phyloP scores from a whole-genome alignment of 768 basidiomycete species.

The Lanmaoa rubissima region DNA sequence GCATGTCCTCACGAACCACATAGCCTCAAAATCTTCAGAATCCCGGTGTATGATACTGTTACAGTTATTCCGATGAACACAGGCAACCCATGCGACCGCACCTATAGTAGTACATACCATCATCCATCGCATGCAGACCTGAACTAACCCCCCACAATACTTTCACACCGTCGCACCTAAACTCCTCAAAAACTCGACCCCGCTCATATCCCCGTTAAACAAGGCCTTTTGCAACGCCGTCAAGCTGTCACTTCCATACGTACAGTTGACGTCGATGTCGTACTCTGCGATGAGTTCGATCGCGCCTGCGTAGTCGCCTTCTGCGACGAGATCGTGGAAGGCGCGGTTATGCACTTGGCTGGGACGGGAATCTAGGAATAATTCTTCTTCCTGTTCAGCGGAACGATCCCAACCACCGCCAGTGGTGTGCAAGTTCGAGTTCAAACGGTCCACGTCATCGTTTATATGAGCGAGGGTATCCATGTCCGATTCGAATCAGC shows the following conservation, averaged over 20 bases:
- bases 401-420: not conserved
- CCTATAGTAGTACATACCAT: not conserved
- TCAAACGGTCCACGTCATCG: not conserved
- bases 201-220: conserved; percentile 18
- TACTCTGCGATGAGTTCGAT: conserved; percentile 19
- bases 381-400: conserved; percentile 23
- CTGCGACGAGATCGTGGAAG: conserved; percentile 26
- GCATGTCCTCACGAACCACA: too few relatives aligned
- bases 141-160: not conserved
- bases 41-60: not conserved
- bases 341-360: conserved; percentile 18
- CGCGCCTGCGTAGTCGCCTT: conserved; percentile 20
- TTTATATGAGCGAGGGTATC: not conserved
- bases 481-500: not conserved
- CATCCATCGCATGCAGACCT: not conserved
- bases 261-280: conserved; percentile 20
- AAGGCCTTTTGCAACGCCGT: conserved; percentile 27
- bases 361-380: conserved; percentile 17
- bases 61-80: not conserved
- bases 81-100: not conserved
- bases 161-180: conserved; percentile 19
- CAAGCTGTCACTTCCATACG: conserved; percentile 16
- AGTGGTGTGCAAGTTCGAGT: not conserved
- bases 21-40: too few relatives aligned
- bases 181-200: conserved; percentile 19